phyloP scores from a whole-genome alignment of 257 asterid species.

The Solanum commersonii region DNA sequence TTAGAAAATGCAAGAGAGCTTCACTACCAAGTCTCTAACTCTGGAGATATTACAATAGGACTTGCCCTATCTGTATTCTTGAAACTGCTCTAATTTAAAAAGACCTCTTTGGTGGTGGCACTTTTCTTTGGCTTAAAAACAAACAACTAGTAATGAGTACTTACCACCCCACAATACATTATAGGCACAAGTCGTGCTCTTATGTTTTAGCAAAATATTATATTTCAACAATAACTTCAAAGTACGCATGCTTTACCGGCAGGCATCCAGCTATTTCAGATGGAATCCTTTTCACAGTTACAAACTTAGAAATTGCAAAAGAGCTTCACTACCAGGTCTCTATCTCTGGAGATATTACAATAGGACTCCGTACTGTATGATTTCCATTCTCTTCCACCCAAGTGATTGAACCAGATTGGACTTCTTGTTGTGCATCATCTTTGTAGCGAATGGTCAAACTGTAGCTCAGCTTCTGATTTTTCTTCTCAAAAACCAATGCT shows the following conservation, averaged over 20 bases:
- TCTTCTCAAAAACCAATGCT: conserved; percentile 1
- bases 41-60: background rate
- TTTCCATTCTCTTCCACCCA: conserved; percentile 33
- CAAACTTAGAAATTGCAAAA: background rate
- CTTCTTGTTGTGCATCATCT: background rate
- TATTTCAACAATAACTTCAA: background rate
- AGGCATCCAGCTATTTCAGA: background rate
- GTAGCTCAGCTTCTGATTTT: conserved; percentile 5
- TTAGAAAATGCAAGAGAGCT: too few species aligned
- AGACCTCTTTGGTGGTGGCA: background rate
- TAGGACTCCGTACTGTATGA: conserved; percentile 37
- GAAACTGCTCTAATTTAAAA: background rate
- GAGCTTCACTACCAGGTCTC: background rate
- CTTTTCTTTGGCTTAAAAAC: background rate
- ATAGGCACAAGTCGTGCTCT: background rate
- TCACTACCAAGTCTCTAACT: too few species aligned
- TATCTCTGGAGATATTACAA: conserved; percentile 17
- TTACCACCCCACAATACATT: background rate
- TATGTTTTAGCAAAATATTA: background rate
- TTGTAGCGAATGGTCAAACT: background rate
- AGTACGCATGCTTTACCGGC: background rate
- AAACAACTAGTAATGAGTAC: background rate
- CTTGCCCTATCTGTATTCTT: background rate
- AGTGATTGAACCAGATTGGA: conserved; percentile 28
- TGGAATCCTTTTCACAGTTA: background rate